These are phyloP conservation scores for Striga hermonthica DNA, from an alignment of 305 asterid genomes.

Conservation along the genomic window DNA sequence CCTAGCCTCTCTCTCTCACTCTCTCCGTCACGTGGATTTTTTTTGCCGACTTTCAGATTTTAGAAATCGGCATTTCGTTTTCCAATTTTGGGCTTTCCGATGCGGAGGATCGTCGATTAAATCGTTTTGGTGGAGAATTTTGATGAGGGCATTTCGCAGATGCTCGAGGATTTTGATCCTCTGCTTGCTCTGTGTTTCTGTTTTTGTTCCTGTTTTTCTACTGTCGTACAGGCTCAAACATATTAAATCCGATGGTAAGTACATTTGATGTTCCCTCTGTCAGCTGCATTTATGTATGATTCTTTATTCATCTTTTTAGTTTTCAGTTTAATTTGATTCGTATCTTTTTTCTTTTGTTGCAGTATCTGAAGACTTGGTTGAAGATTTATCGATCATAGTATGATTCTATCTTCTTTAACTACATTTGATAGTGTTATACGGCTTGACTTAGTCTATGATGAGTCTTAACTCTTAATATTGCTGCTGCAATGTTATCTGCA, in stretches of 20 bases:
- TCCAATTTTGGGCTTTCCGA: constrained; percentile 24
- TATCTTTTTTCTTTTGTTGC: constrained; percentile 34
- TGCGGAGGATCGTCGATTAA: constrained; percentile 38
- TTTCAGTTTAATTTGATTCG: constrained; percentile 25
- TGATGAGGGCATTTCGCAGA: constrained; percentile 59
- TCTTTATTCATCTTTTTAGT: neutral
- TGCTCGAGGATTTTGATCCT: constrained; percentile 83
- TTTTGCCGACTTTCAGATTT: constrained; percentile 25
- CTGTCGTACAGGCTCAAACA: constrained; percentile 59
- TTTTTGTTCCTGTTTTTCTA: constrained; percentile 56
- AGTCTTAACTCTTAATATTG: constrained; percentile 1
- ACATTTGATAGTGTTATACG: constrained; percentile 3
- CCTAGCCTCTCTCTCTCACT: constrained; percentile 33
- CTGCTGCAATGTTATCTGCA: constrained; percentile 4
- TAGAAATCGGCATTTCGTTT: constrained; percentile 20
- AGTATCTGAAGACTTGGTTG: constrained; percentile 54
- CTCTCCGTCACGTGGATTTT: constrained; percentile 7
- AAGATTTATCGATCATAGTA: constrained; percentile 82
- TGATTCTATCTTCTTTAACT: constrained; percentile 29
- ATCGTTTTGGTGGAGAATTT: constrained; percentile 25
- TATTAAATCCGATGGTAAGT: constrained; percentile 50
- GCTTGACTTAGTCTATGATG: constrained; percentile 13
- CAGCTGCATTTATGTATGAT: neutral
- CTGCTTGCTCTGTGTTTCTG: constrained; percentile 62
- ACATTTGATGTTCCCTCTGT: neutral